A percentile compares a stretch with the other conserved stretches of the same genome.
These are phyloP conservation scores for Saccharata proteae DNA, from an alignment of 2,329 filamentous ascomycete genomes.

Conservation along the genomic window DNA sequence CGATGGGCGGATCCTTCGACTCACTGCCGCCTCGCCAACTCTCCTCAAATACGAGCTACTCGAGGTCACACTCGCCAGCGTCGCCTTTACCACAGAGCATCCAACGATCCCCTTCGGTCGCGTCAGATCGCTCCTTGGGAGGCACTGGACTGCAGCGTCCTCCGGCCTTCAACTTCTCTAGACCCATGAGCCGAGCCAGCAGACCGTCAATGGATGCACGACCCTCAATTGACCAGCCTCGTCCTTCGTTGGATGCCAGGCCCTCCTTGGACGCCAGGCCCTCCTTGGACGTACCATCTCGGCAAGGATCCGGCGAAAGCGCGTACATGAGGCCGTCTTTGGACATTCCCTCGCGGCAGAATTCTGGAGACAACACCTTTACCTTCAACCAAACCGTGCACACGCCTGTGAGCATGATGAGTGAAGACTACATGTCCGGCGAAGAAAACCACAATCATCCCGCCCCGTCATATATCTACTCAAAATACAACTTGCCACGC, in stretches of 20 bases:
- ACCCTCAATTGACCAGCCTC: neutral
- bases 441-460: conserved; percentile 33
- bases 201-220: conserved; percentile 32
- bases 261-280: conserved; percentile 31
- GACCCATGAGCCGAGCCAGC: conserved; percentile 73
- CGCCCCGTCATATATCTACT: conserved; percentile 70
- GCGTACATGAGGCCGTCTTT: conserved; percentile 27
- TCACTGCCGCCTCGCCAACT: conserved; percentile 61
- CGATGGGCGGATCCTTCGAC: conserved; percentile 47
- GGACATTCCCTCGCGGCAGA: conserved; percentile 27
- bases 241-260: conserved; percentile 13
- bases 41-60: conserved; percentile 57
- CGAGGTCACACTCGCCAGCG: conserved; percentile 47
- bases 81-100: conserved; percentile 48
- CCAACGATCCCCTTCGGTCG: conserved; percentile 70
- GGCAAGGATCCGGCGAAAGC: conserved; percentile 25
- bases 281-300: conserved; percentile 21
- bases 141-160: conserved; percentile 46
- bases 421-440: conserved; percentile 52
- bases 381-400: conserved; percentile 53
- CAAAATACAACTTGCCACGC: conserved; percentile 71
- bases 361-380: conserved; percentile 34
- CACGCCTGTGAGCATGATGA: conserved; percentile 61
- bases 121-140: conserved; percentile 63
- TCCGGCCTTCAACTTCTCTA: conserved; percentile 89